Evolutionary conservation across 192 early-diverging fungal genomes (phyloP), one percentile per base, ranked within the genome.

Genomic region (Backusella psychrophila): DNA sequence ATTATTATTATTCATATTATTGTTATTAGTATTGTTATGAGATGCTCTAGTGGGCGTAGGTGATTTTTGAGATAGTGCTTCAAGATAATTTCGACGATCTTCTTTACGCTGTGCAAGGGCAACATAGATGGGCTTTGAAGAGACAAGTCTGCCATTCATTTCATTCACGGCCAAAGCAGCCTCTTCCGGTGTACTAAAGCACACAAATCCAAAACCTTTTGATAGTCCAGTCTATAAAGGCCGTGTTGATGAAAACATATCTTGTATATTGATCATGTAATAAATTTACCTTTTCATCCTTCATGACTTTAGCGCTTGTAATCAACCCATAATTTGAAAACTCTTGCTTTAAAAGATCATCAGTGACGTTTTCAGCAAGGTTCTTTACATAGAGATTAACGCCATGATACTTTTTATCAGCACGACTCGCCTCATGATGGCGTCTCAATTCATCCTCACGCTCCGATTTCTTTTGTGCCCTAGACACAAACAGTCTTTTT

Each of bases 141-240:
- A 88, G 69, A 94, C 75, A 79, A 94, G 90, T 76, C 90, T 87
- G 75, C 93, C 92, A 88, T 96, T 96, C 94, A 96, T 96, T 83
- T 96, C 95, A 71, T 90, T 87, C 41, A 94, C 94, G 72, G 96
- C 96, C 87, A 92, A 92, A 82, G 87, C 93, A 52, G 96, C 96
- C 85, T 97, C 96, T 77, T 95, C 94, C 66, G 95, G 93, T 29
- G 91, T 85, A 44, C 92, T 90, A 88, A 95, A 97, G 87, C 96
- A 97, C 31, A 97, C 96, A 83, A 97, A 97, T n/a, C 96, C 96
- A 78, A 97, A 97, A 15, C 95, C 95, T 79, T 93, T 92, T 73
- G 93, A 93, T n/a, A 59, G 0, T 26, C 67, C 70, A 75, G 77
- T 78, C 77, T 34, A 52, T 14, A n/a, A 69, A 3, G 19, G 2